These are phyloP conservation scores for Schizosaccharomyces lindneri DNA, from an alignment of 805 yeast genomes.

Conservation along the genomic window DNA sequence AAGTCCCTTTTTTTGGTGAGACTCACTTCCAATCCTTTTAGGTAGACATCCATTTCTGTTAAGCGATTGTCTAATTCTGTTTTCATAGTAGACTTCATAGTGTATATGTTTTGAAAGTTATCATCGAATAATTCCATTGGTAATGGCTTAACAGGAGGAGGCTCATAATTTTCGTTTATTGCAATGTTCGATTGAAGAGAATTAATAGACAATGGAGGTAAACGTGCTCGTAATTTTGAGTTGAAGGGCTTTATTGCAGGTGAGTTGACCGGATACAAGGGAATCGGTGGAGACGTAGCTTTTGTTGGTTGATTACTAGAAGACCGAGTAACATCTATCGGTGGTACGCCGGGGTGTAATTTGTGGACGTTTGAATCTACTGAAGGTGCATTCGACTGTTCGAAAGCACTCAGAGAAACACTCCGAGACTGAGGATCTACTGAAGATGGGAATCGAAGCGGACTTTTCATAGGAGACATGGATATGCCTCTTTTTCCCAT, in stretches of 20 bases:
- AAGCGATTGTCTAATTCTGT: background rate
- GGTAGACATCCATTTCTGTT: background rate
- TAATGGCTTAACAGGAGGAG: background rate
- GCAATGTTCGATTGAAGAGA: background rate
- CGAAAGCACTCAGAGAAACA: background rate
- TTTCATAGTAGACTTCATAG: background rate
- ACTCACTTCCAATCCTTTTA: background rate
- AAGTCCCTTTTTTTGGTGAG: background rate
- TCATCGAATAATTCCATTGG: background rate
- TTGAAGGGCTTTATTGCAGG: background rate
- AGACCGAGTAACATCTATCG: background rate
- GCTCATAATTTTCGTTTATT: background rate
- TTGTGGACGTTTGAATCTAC: background rate
- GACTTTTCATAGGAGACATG: background rate
- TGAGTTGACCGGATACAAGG: too few relatives aligned
- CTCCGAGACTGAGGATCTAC: background rate
- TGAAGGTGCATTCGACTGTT: background rate
- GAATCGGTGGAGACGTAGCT: background rate
- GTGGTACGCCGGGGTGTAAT: background rate
- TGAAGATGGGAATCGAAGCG: background rate
- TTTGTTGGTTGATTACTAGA: background rate
- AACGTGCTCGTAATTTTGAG: background rate
- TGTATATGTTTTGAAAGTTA: background rate
- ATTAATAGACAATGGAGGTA: background rate
- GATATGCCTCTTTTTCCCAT: background rate